Evolutionary conservation across 352 stramenopile genomes (phyloP).

Genomic region (Thalassiosira livingstoniorum): DNA sequence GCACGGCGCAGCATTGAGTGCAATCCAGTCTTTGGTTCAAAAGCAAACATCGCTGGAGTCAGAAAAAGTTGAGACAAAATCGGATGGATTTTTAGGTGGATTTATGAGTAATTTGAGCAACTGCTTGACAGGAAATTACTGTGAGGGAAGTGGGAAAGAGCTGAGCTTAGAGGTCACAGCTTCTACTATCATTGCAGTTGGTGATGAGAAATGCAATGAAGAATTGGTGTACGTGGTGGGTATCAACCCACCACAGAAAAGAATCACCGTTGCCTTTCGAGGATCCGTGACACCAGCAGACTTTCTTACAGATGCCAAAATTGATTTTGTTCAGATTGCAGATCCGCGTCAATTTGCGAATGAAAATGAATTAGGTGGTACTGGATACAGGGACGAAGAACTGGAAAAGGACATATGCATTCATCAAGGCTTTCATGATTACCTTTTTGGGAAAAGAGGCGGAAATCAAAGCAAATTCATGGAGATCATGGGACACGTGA

Average conservation of each 20-base stretch:
- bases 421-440: conserved; percentile 81
- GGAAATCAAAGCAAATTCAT: conserved; percentile 43
- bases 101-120: conserved; percentile 43
- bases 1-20: conserved; percentile 50
- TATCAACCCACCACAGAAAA: conserved; percentile 58
- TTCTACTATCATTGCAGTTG: conserved; percentile 45
- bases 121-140: conserved; percentile 20
- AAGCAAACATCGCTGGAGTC: conserved; percentile 2
- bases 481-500: conserved; percentile 58
- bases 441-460: conserved; percentile 59
- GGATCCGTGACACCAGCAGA: conserved; percentile 72
- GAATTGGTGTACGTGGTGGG: conserved; percentile 79
- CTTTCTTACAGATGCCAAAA: conserved; percentile 77
- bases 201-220: conserved; percentile 67
- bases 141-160: conserved; percentile 13
- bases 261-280: conserved; percentile 78
- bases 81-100: conserved; percentile 9
- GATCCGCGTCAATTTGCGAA: conserved; percentile 25
- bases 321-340: conserved; percentile 53
- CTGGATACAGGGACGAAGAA: conserved; percentile 1
- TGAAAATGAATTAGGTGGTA: too few species aligned
- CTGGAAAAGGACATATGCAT: conserved; percentile 49
- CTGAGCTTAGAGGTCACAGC: conserved; percentile 31
- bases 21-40: conserved; percentile 37
- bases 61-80: too few species aligned